phyloP scores from a whole-genome alignment of 2,329 filamentous ascomycete genomes.

The Colletotrichum sojae region DNA sequence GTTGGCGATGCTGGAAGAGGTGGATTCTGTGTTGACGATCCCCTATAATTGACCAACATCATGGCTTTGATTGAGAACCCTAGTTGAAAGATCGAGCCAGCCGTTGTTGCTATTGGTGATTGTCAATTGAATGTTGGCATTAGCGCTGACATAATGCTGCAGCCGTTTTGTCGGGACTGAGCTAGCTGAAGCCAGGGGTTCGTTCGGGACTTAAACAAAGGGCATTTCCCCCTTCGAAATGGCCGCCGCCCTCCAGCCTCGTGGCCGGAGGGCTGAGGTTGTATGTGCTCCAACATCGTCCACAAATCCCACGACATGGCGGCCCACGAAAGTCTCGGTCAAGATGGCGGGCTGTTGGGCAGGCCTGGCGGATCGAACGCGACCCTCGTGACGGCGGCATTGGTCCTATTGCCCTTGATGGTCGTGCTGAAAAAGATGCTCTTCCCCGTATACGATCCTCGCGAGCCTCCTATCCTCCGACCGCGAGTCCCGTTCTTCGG shows the following conservation, averaged over 20 bases:
- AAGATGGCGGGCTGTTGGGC: not conserved
- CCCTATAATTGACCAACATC: too few species aligned
- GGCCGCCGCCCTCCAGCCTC: not conserved
- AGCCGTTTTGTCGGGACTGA: not conserved
- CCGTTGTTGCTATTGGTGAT: too few species aligned
- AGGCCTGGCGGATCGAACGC: not conserved
- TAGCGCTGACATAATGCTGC: not conserved
- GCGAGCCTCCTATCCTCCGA: slow-evolving; percentile 59
- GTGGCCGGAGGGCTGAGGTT: not conserved
- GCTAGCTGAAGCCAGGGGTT: not conserved
- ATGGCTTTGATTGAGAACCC: too few species aligned
- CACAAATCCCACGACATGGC: slow-evolving; percentile 1
- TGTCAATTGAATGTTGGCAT: not conserved
- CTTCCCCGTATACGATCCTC: slow-evolving; percentile 45
- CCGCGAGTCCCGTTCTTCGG: slow-evolving; percentile 60
- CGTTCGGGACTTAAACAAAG: not conserved
- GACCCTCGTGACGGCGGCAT: not conserved
- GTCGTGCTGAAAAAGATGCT: slow-evolving; percentile 25
- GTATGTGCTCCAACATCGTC: too few species aligned
- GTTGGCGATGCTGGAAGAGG: too few species aligned
- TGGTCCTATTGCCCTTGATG: slow-evolving; percentile 11
- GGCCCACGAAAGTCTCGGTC: not conserved
- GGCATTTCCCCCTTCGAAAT: too few species aligned
- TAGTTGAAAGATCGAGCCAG: too few species aligned
- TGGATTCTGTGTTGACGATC: too few species aligned